A percentile compares a stretch with the other conserved stretches of the same genome.
phyloP scores from a whole-genome alignment of 1,284 basidiomycete species.

The Dichomitus squalens region DNA sequence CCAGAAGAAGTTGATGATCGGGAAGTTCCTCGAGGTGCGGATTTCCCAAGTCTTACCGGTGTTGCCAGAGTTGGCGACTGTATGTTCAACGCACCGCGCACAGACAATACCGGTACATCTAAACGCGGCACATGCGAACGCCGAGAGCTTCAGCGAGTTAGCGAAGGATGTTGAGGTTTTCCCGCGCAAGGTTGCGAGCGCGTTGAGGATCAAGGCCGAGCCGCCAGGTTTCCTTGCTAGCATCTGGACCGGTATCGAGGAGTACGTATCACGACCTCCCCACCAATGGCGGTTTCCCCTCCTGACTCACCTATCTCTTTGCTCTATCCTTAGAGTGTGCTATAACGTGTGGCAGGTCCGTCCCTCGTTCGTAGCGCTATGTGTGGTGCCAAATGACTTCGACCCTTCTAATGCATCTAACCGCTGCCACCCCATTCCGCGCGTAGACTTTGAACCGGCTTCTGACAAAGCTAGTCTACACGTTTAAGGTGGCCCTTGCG shows the following conservation, averaged over 20 bases:
- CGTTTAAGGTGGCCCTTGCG: conserved; percentile 29
- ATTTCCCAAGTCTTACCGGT: neutral
- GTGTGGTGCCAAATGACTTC: too few species aligned
- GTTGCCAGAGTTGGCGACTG: neutral
- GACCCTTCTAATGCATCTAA: too few species aligned
- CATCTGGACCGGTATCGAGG: conserved; percentile 32
- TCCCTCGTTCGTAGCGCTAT: too few species aligned
- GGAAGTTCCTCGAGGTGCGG: conserved; percentile 33
- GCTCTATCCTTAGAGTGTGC: conserved; percentile 24
- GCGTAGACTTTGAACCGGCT: conserved; percentile 21
- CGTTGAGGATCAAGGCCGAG: conserved; percentile 30
- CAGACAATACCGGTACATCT: conserved; percentile 33
- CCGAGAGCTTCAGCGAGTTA: conserved; percentile 29
- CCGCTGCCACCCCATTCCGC: too few species aligned
- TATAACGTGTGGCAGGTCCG: conserved; percentile 34
- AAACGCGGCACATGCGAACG: conserved; percentile 26
- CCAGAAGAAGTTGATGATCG: conserved; percentile 36
- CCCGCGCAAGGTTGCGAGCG: conserved; percentile 33
- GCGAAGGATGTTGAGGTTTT: conserved; percentile 33
- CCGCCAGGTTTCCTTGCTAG: conserved; percentile 26
- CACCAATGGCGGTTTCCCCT: too few species aligned
- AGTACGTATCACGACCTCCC: too few species aligned
- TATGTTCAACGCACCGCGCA: neutral
- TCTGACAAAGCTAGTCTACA: conserved; percentile 26
- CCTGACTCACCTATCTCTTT: neutral